A percentile compares a stretch with the other conserved stretches of the same genome.
These are phyloP conservation scores for Petunia axillaris DNA, from an alignment of 257 asterid species.

Conservation along the genomic window DNA sequence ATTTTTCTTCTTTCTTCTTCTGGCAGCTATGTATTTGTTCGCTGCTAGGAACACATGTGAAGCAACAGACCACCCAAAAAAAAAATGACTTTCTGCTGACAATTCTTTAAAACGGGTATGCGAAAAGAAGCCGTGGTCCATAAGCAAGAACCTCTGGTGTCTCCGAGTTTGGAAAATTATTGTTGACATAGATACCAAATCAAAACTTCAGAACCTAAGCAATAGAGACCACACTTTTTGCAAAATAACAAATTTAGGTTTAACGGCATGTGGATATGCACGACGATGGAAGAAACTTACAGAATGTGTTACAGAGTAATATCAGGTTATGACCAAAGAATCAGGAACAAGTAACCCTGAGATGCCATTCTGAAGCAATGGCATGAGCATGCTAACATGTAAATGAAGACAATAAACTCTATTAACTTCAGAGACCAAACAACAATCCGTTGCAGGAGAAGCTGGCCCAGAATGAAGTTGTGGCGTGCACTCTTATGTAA, in stretches of 20 bases:
- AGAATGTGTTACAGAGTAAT: neutral
- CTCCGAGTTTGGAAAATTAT: neutral
- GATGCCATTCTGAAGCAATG: neutral
- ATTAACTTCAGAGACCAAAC: neutral
- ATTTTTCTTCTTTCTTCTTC: too few species aligned
- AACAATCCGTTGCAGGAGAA: neutral
- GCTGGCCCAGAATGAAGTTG: neutral
- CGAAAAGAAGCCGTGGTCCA: neutral
- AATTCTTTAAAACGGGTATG: neutral
- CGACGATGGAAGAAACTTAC: neutral
- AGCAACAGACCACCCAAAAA: neutral
- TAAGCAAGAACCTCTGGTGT: neutral
- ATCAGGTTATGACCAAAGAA: neutral
- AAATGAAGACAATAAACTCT: neutral
- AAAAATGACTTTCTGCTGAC: neutral
- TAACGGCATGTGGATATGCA: neutral
- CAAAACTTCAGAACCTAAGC: neutral
- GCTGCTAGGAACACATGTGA: neutral
- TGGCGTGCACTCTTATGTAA: neutral
- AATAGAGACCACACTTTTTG: neutral
- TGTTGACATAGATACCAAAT: neutral
- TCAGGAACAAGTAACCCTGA: neutral
- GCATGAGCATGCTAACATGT: conserved; percentile 13
- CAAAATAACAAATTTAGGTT: neutral
- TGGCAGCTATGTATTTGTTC: too few species aligned